Evolutionary conservation across 768 basidiomycete genomes (phyloP).

Genomic region (Fistulinella prunicolor): DNA sequence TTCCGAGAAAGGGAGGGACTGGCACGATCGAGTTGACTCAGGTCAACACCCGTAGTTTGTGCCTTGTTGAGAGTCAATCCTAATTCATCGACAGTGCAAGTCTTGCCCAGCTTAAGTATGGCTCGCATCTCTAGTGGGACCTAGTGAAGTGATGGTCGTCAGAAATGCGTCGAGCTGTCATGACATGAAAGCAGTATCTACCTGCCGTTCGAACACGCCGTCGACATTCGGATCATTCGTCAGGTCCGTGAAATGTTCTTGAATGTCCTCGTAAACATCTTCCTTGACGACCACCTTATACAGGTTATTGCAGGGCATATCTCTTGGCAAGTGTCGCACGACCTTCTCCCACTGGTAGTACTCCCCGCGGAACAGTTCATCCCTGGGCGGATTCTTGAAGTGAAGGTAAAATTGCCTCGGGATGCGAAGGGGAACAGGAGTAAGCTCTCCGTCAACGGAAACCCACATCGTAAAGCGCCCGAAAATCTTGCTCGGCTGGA

Average conservation of each 20-base stretch:
- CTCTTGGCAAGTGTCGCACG: conserved; percentile 74
- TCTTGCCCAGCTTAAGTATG: conserved; percentile 78
- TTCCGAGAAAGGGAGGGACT: conserved; percentile 54
- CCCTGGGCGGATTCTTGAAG: conserved; percentile 64
- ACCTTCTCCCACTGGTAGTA: conserved; percentile 73
- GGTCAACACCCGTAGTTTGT: conserved; percentile 76
- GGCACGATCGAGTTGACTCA: conserved; percentile 73
- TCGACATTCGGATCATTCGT: conserved; percentile 94
- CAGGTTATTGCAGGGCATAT: conserved; percentile 71
- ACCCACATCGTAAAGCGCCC: conserved; percentile 92
- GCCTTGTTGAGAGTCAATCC: conserved; percentile 79
- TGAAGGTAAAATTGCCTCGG: conserved; percentile 94
- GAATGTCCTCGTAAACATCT: conserved; percentile 75
- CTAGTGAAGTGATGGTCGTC: conserved; percentile 35
- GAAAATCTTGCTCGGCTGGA: conserved; percentile 68
- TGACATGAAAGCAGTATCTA: conserved; percentile 29
- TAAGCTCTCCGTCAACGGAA: conserved; percentile 72
- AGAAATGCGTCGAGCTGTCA: neutral
- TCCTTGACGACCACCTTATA: conserved; percentile 84
- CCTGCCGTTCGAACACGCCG: conserved; percentile 92
- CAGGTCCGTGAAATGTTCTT: conserved; percentile 89
- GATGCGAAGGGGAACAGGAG: conserved; percentile 79
- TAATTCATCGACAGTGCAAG: conserved; percentile 64
- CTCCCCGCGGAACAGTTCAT: conserved; percentile 64
- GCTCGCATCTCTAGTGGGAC: conserved; percentile 82